Evolutionary conservation across 768 basidiomycete species (phyloP).

Genomic region (Dentipellis sp.): DNA sequence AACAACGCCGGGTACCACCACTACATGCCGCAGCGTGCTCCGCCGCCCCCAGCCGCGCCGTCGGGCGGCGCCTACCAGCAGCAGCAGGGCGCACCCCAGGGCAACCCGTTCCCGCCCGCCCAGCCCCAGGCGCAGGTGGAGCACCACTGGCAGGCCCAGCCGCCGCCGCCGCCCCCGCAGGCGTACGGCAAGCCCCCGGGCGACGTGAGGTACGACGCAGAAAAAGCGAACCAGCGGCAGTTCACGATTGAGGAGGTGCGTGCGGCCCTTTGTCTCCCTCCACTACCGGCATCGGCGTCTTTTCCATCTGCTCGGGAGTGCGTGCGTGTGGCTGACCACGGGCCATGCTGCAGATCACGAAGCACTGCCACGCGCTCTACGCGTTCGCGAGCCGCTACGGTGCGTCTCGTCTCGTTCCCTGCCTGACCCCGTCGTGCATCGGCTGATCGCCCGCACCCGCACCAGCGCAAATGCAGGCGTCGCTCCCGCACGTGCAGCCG

Average conservation of each 20-base stretch:
- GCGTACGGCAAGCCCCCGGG: constrained; percentile 11
- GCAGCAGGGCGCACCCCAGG: constrained; percentile 16
- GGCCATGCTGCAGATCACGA: constrained; percentile 34
- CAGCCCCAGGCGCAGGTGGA: constrained; percentile 8
- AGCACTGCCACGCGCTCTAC: constrained; percentile 53
- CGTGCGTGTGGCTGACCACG: constrained; percentile 3
- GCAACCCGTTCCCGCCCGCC: constrained; percentile 1
- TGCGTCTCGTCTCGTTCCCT: constrained; percentile 21
- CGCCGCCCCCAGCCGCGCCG: constrained; percentile 11
- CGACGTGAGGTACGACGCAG: constrained; percentile 12
- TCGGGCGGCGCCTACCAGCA: constrained; percentile 12
- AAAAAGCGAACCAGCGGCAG: constrained; percentile 13
- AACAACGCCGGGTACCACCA: constrained; percentile 16
- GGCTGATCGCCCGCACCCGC: background rate
- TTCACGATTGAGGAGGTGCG: constrained; percentile 13
- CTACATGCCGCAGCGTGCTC: constrained; percentile 11
- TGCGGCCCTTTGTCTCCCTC: background rate
- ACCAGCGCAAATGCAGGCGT: constrained; percentile 29
- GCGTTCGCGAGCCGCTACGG: constrained; percentile 62
- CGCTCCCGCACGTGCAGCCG: constrained; percentile 42
- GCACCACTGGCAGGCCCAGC: constrained; percentile 17
- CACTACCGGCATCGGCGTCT: background rate
- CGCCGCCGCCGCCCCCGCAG: constrained; percentile 8
- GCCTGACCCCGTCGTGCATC: background rate
- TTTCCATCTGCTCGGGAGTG: constrained; percentile 1